phyloP scores from a whole-genome alignment of 345 rosid genomes.

The Syzygium aromaticum region DNA sequence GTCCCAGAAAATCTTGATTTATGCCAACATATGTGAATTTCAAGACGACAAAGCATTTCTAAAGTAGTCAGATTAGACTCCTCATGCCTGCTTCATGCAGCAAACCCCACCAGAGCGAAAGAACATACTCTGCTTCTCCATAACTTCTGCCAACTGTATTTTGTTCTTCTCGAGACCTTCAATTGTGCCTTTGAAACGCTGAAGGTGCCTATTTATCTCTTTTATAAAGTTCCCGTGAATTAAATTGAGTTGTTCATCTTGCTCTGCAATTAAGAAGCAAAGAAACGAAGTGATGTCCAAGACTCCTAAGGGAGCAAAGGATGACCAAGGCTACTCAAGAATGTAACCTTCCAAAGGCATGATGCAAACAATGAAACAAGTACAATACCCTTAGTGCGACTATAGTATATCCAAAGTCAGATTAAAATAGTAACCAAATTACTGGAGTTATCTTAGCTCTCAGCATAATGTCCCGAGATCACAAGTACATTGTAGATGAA shows the following conservation, averaged over 20 bases:
- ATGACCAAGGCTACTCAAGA: not conserved
- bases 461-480: not conserved
- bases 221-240: slow-evolving; percentile 63
- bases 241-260: slow-evolving; percentile 56
- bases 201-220: slow-evolving; percentile 50
- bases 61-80: not conserved
- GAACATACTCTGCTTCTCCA: slow-evolving; percentile 76
- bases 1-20: not conserved
- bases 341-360: not conserved
- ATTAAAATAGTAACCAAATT: not conserved
- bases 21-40: not conserved
- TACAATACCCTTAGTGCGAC: not conserved
- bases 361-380: not conserved
- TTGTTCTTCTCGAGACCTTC: slow-evolving; percentile 61
- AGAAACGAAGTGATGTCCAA: slow-evolving; percentile 1
- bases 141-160: slow-evolving; percentile 46
- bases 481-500: not conserved
- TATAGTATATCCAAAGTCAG: not conserved
- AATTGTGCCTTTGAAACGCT: slow-evolving; percentile 41
- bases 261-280: slow-evolving; percentile 36
- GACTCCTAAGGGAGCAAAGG: not conserved
- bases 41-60: not conserved
- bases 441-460: not conserved
- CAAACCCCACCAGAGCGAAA: not conserved
- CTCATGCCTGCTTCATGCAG: not conserved